Evolutionary conservation across 2,329 filamentous ascomycete genomes (phyloP), one percentile per base, ranked within the genome.

Genomic region (Pseudopithomyces maydicus): DNA sequence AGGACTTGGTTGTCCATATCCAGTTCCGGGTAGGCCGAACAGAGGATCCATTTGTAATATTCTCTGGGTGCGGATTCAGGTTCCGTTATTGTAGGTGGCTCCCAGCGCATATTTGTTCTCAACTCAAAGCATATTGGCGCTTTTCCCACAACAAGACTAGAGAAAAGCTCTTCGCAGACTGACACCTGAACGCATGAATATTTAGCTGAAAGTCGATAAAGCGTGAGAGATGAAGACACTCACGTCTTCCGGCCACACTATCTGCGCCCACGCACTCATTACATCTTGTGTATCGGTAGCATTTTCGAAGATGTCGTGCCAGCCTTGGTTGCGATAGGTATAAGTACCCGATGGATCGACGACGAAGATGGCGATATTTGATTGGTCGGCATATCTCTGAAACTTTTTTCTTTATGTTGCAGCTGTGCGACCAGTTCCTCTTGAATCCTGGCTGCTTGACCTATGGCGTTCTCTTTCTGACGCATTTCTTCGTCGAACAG

Each of bases 301-400:
- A 2, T 58, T 51, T 11, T 51, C 51, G 4, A 78, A 66, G 39
- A 79, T 72, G 2, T 73, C 67, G 36, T 55, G 71, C 67, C 77
- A 80, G 1, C 71, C 66, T 36, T 78, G 69, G 38, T 80, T 80
- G 2, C 74, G 65, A 55, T 78, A 77, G 0, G 72, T 59, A 14
- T 72, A 70, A 14, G 59, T 60, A 3, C 77, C 76, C 11, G 72
- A 61, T 10, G 68, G 56, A 20, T 70, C 64, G 12, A 77, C 62
- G 39, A 73, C 69, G 53, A 74, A 78, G 51, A 79, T 78, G 0
- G 72, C 77, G 3, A 76, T 67, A 1, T 74, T 72, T 8, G 72
- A 66, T 6, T 69, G 61, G 12, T 73, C 65, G 2, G 76, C 73
- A 58, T 78, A 72, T 7, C 74, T 58, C 20, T 70, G 65, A 39